phyloP scores from a whole-genome alignment of 163 green algal genomes.

The Coccomyxa subellipsoidea region DNA sequence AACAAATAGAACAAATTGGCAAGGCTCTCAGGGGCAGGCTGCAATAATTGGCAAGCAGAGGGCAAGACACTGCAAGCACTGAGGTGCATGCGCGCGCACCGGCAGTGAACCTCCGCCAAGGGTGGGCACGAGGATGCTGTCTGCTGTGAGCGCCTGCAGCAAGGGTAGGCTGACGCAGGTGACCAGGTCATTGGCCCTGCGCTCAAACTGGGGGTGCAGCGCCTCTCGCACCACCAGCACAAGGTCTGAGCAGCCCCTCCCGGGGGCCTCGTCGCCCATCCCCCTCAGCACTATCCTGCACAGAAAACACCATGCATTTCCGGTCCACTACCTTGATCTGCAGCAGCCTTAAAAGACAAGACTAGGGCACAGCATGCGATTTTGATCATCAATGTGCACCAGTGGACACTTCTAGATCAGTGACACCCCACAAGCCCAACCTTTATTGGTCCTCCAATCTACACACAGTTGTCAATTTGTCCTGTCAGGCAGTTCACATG shows the following conservation, averaged over 20 bases:
- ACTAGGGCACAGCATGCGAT: background rate
- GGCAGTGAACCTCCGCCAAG: background rate
- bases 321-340: background rate
- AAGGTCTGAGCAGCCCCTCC: background rate
- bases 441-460: too few species aligned
- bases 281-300: conserved; percentile 1
- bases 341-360: background rate
- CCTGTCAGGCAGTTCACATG: too few species aligned
- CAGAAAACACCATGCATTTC: background rate
- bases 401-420: background rate
- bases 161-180: background rate
- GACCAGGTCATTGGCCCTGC: background rate
- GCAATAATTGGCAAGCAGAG: background rate
- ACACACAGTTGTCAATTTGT: too few species aligned
- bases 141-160: background rate
- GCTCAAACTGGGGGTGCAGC: background rate
- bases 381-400: background rate
- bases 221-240: background rate
- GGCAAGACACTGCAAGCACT: too few species aligned
- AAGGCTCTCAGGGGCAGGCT: background rate
- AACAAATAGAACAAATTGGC: too few species aligned
- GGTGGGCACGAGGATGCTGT: background rate
- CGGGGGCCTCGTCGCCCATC: background rate
- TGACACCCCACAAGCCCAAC: background rate
- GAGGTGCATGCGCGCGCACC: background rate